Base-by-base conservation (phyloP, 169 alveolate species). In the Eimeria necatrix region DNA sequence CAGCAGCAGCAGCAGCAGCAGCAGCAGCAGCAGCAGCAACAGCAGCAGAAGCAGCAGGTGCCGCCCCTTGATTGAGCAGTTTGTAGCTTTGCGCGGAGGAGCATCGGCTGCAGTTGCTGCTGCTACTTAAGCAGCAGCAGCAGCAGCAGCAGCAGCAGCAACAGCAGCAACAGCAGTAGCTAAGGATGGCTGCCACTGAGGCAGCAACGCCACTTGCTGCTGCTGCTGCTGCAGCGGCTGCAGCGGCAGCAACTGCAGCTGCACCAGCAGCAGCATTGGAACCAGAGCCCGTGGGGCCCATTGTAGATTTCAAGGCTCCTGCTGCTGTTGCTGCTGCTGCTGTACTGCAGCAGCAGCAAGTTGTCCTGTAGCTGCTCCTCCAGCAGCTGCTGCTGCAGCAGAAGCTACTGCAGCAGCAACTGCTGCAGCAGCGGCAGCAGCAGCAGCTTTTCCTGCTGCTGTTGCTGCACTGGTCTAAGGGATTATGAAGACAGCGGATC, bases 1-100 rank as follows among this genome's bases (percentile, higher is more conserved):
- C 41, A 20, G 78, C 78, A 2, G 78, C 78, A 20, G 78, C 78
- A 20, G 41, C 46, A 10, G 48, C 8, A 20, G 78, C 46, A 68
- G 78, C 48, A 68, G 56, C 85, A 18, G 56, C 85, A 41, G 85
- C 85, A 74, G 85, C 85, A 74, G 85, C 85, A 18, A 12, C 26
- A 16, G 78, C 46, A 18, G 78, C 78, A 68, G 26, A 5, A n/a
- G 78, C 20, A 10, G 16, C 26, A n/a, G n/a, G n/a, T n/a, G n/a
- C n/a, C n/a, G n/a, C n/a, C n/a, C 64, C 64, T 56, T 8, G 64
- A 56, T 56, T 56, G 64, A 56, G 14, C 64, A 56, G 64, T 56
- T 56, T 56, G 64, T 56, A 8, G 64, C 64, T 8, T 56, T 56
- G 64, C 20, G 64, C 20, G 64, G 14, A 56, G 64, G 20, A 14